phyloP scores from a whole-genome alignment of 2,329 filamentous ascomycete genomes.

The Beauveria varroae region DNA sequence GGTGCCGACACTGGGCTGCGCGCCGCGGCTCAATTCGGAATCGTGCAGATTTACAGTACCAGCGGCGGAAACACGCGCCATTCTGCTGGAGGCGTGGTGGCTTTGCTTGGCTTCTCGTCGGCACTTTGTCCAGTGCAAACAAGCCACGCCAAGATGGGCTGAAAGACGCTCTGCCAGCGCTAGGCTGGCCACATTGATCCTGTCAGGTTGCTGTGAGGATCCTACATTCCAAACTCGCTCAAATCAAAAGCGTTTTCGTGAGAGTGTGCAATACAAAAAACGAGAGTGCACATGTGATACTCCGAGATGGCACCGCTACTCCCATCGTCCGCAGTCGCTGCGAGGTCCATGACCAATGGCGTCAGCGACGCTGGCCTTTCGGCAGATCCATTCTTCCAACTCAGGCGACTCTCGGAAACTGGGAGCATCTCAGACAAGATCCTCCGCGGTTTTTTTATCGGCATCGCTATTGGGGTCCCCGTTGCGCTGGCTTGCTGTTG shows the following conservation, averaged over 20 bases:
- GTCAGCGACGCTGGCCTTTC: neutral
- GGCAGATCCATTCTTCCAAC: neutral
- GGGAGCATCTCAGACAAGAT: neutral
- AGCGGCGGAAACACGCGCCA: neutral
- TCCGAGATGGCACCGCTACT: neutral
- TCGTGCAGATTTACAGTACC: neutral
- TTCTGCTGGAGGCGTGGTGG: neutral
- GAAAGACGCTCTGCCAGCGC: neutral
- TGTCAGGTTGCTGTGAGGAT: neutral
- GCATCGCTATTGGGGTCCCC: conserved; percentile 8
- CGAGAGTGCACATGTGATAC: neutral
- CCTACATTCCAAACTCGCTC: neutral
- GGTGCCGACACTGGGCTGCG: neutral
- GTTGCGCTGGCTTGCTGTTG: conserved; percentile 7
- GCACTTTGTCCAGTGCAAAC: neutral
- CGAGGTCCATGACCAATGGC: neutral
- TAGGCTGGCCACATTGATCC: neutral
- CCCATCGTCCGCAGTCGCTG: neutral
- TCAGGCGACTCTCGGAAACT: neutral
- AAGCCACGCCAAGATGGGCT: neutral
- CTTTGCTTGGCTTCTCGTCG: neutral
- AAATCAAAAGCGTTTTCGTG: neutral
- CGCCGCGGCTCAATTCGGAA: neutral
- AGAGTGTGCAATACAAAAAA: neutral
- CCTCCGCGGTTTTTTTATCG: conserved; percentile 10